phyloP scores from a whole-genome alignment of 495 filamentous ascomycete species.

The Lophium mytilinum region DNA sequence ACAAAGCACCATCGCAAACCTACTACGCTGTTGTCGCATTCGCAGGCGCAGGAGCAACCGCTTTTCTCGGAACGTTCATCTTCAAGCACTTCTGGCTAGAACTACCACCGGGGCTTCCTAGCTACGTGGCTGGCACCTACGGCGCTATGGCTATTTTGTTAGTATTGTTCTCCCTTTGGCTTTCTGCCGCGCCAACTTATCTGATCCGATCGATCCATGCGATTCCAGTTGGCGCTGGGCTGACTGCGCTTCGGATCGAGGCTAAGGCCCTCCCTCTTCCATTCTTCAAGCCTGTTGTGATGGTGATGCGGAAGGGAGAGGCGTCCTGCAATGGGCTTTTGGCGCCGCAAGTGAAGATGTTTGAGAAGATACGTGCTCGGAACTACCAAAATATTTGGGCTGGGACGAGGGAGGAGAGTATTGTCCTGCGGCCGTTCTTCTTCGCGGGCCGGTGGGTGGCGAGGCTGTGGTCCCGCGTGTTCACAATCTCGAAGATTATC shows the following conservation, averaged over 20 bases:
- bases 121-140: constrained; percentile 16
- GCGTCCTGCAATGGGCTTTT: constrained; percentile 5
- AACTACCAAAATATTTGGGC: constrained; percentile 1
- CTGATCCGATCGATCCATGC: constrained; percentile 7
- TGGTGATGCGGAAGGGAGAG: constrained; percentile 3
- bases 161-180: constrained; percentile 3
- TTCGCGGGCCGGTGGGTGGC: constrained; percentile 4
- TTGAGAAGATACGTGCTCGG: not conserved
- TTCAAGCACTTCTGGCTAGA: constrained; percentile 6
- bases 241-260: constrained; percentile 7
- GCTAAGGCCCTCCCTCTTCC: constrained; percentile 2
- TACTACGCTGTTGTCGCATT: constrained; percentile 1
- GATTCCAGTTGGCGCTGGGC: constrained; percentile 3
- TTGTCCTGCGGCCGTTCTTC: constrained; percentile 4
- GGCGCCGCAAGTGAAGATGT: not conserved
- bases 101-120: constrained; percentile 9
- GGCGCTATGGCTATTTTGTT: not conserved
- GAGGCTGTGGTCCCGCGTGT: no score
- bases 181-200: constrained; percentile 7
- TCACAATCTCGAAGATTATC: no score
- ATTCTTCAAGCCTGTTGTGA: constrained; percentile 2
- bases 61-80: not conserved
- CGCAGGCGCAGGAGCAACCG: not conserved
- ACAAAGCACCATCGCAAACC: constrained; percentile 3
- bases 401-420: constrained; percentile 12